Percentiles rank a stretch among this genome's conserved stretches.
Evolutionary conservation across 2,329 filamentous ascomycete genomes (phyloP).

Genomic region (Epichloe bromicola): DNA sequence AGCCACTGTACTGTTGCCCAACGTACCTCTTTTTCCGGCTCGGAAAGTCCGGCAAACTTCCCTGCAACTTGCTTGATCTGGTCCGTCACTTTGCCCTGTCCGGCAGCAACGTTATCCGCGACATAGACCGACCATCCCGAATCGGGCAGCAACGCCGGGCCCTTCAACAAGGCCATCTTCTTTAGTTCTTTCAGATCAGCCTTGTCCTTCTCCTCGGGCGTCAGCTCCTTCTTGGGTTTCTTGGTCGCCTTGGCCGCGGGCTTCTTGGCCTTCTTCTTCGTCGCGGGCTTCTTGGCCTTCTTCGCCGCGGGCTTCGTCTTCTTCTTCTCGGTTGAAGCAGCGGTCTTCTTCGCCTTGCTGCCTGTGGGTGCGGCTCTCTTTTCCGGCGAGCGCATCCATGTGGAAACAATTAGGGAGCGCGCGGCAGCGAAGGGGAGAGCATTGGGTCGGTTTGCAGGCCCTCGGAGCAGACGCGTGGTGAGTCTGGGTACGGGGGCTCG

Average conservation of each 20-base stretch:
- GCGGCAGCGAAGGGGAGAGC: slow-evolving; percentile 8
- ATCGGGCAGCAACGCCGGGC: slow-evolving; percentile 21
- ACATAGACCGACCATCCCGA: slow-evolving; percentile 27
- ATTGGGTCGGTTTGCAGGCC: neutral
- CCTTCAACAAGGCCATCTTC: slow-evolving; percentile 27
- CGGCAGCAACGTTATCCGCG: slow-evolving; percentile 15
- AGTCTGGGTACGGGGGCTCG: slow-evolving; percentile 17
- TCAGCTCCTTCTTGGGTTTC: slow-evolving; percentile 18
- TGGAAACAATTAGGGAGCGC: slow-evolving; percentile 16
- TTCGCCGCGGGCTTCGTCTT: slow-evolving; percentile 12
- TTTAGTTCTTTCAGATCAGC: slow-evolving; percentile 23
- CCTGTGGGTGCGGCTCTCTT: slow-evolving; percentile 9
- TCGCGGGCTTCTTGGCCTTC: slow-evolving; percentile 35
- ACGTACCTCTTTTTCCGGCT: slow-evolving; percentile 31
- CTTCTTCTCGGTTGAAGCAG: slow-evolving; percentile 10
- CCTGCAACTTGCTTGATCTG: slow-evolving; percentile 16
- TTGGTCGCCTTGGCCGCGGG: slow-evolving; percentile 40
- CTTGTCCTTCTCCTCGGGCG: slow-evolving; percentile 26
- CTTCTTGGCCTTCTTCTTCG: slow-evolving; percentile 15
- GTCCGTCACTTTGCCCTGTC: slow-evolving; percentile 5
- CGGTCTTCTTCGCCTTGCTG: slow-evolving; percentile 10
- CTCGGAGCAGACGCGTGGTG: slow-evolving; percentile 4
- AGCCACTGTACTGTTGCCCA: neutral
- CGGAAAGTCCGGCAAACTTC: slow-evolving; percentile 27
- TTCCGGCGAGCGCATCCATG: slow-evolving; percentile 14